Evolutionary conservation across 148 eudicot genomes (phyloP), one percentile per base, ranked within the genome.

Genomic region (Persicaria maculosa): DNA sequence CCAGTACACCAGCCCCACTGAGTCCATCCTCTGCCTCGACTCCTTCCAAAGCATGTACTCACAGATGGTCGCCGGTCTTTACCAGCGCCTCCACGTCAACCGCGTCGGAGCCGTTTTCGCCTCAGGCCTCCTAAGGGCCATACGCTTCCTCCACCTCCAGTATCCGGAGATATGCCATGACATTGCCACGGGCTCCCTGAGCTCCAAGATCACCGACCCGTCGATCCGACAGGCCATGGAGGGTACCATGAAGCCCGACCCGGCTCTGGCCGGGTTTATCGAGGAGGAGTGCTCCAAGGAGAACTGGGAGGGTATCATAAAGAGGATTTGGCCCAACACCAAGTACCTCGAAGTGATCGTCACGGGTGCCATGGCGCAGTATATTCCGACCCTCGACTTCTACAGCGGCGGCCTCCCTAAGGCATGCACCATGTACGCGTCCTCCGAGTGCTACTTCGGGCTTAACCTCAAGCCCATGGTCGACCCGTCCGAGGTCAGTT

Each of bases 21-120:
- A 88, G 68, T 84, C 97, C 16, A 82, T 92, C 59, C 86, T 92
- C 0, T 90, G 97, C 67, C 70, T 68, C 1, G 97, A 92, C 74
- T 84, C 93, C 5, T 90, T 77, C 80, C 97, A 92, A 31, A 90
- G 95, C 86, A 92, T 92, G 97, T 90, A 92, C 82, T 76, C 90
- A 4, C 97, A 90, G 70, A 90, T 92, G 97, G 83, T 92, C 0
- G 88, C 93, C n/a, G 97, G 95, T 9, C 90, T 92, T 64, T 67
- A 87, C 57, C 76, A 85, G 76, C 88, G 89, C 22, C 78, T 76
- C 9, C 44, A 81, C 5, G 97, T 92, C 68, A 84, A 85, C 36
- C 87, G 93, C 0, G 80, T 90, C 4, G 97, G 97, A 2, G 95
- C 95, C 0, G 88, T 90, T 11, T 93, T 93, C 62, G 97, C 97